A percentile compares a stretch with the other conserved stretches of the same genome.
phyloP scores from a whole-genome alignment of 1,284 basidiomycete species.

The Heimioporus retisporus region DNA sequence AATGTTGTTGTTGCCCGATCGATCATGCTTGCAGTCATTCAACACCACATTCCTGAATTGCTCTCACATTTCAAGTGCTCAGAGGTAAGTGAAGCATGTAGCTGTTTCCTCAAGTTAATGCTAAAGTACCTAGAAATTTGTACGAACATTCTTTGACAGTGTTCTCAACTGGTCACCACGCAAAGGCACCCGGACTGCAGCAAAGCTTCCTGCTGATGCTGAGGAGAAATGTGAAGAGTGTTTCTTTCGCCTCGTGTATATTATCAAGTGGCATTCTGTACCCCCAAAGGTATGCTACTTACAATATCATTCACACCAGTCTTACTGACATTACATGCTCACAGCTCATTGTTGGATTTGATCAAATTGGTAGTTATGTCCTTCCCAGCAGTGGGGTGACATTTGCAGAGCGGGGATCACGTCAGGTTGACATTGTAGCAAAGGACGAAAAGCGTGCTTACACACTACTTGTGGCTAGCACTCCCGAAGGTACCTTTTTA shows the following conservation, averaged over 20 bases:
- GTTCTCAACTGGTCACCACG: neutral
- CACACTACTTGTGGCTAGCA: constrained; percentile 39
- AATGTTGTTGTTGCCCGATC: too few species aligned
- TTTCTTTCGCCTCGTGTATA: constrained; percentile 10
- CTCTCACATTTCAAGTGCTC: too few species aligned
- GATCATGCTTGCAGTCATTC: too few species aligned
- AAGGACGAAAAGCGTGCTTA: constrained; percentile 44
- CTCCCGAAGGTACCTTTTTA: constrained; percentile 34
- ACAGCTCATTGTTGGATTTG: constrained; percentile 33
- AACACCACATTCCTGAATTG: too few species aligned
- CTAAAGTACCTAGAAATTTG: constrained; percentile 21
- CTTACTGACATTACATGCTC: constrained; percentile 19
- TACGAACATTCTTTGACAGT: constrained; percentile 25
- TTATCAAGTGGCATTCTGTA: constrained; percentile 30
- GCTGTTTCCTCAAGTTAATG: neutral
- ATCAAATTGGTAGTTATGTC: constrained; percentile 35
- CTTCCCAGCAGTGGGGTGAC: constrained; percentile 32
- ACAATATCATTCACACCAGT: neutral
- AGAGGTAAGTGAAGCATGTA: too few species aligned
- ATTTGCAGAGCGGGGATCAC: constrained; percentile 27
- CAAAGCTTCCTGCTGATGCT: constrained; percentile 1
- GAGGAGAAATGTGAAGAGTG: neutral
- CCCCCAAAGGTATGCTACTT: constrained; percentile 25
- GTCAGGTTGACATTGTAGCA: constrained; percentile 39
- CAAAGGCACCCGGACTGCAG: neutral